Percentiles rank a stretch among this genome's conserved stretches.
phyloP scores from a whole-genome alignment of 2,329 filamentous ascomycete species.

The Cytospora piceicola region DNA sequence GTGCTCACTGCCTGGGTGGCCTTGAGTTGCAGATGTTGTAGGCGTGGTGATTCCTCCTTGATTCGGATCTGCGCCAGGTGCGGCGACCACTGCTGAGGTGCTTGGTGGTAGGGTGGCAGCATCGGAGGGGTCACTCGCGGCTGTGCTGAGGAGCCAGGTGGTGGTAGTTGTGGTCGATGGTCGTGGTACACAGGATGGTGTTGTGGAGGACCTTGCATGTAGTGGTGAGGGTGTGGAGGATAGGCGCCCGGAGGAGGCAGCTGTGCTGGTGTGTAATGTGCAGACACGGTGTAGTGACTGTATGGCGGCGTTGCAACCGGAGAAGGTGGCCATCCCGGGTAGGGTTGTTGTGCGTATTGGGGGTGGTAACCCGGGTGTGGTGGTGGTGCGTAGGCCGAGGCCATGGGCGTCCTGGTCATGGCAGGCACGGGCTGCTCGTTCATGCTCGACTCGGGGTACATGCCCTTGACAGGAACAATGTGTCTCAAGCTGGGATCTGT shows the following conservation, averaged over 20 bases:
- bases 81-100: slow-evolving; percentile 38
- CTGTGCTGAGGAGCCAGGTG: slow-evolving; percentile 25
- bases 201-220: slow-evolving; percentile 37
- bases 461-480: slow-evolving; percentile 86
- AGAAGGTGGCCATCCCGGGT: slow-evolving; percentile 58
- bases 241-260: slow-evolving; percentile 37
- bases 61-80: slow-evolving; percentile 40
- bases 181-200: slow-evolving; percentile 32
- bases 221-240: slow-evolving; percentile 35
- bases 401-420: slow-evolving; percentile 74
- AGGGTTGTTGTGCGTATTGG: slow-evolving; percentile 50
- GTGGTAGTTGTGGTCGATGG: slow-evolving; percentile 35
- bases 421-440: slow-evolving; percentile 82
- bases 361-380: slow-evolving; percentile 41
- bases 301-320: slow-evolving; percentile 60
- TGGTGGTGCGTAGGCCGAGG: slow-evolving; percentile 37
- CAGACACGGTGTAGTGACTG: slow-evolving; percentile 47
- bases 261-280: slow-evolving; percentile 32
- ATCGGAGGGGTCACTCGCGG: slow-evolving; percentile 28
- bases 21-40: slow-evolving; percentile 44
- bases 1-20: slow-evolving; percentile 6
- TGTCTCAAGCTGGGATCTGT: slow-evolving; percentile 78
- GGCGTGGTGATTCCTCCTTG: slow-evolving; percentile 47
- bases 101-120: slow-evolving; percentile 29
- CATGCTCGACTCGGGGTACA: slow-evolving; percentile 96